A percentile compares a stretch with the other conserved stretches of the same genome.
phyloP scores from a whole-genome alignment of 768 basidiomycete species.

The Amylocystis lapponica region DNA sequence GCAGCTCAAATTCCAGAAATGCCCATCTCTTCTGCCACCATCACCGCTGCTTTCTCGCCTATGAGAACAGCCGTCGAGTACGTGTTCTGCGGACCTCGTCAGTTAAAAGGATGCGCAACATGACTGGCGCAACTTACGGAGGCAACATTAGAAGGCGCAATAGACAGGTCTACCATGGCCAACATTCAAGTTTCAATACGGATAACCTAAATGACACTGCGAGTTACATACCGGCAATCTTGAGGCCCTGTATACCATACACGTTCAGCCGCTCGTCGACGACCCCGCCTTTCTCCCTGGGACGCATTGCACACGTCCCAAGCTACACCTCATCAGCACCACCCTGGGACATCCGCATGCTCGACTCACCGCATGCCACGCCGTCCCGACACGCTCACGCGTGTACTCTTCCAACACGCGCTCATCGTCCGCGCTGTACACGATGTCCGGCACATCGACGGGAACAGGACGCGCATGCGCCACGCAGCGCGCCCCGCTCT shows the following conservation, averaged over 20 bases:
- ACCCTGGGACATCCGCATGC: not conserved
- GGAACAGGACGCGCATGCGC: slow-evolving; percentile 16
- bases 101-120: not conserved
- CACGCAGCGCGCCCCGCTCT: slow-evolving; percentile 19
- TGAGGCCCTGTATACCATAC: slow-evolving; percentile 51
- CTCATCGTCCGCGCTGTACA: slow-evolving; percentile 30
- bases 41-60: slow-evolving; percentile 11
- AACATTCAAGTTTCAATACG: too few species aligned
- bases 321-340: slow-evolving; percentile 29
- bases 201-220: too few species aligned
- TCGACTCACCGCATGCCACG: slow-evolving; percentile 26
- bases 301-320: slow-evolving; percentile 66
- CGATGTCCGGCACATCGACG: slow-evolving; percentile 23
- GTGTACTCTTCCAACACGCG: slow-evolving; percentile 24
- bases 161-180: slow-evolving; percentile 39
- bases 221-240: slow-evolving; percentile 22
- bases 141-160: slow-evolving; percentile 32
- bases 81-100: slow-evolving; percentile 6
- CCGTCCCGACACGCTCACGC: slow-evolving; percentile 5
- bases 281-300: slow-evolving; percentile 49
- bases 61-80: slow-evolving; percentile 10
- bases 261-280: slow-evolving; percentile 56
- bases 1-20: not conserved
- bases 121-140: slow-evolving; percentile 15
- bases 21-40: slow-evolving; percentile 9